phyloP scores from a whole-genome alignment of 2,329 filamentous ascomycete species.

The Scedosporium dehoogii region DNA sequence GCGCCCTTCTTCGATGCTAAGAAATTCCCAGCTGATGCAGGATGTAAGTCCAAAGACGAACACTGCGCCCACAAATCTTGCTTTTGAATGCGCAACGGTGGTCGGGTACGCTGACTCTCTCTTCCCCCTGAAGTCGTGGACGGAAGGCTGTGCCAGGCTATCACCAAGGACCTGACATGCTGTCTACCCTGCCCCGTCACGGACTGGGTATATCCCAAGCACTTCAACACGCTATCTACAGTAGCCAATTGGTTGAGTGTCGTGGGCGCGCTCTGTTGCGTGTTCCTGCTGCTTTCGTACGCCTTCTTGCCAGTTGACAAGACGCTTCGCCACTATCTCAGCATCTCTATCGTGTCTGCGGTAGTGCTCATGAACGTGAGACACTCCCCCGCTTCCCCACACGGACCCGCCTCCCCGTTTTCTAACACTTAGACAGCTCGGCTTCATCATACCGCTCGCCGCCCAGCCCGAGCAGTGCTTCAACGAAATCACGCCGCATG shows the following conservation, averaged over 20 bases:
- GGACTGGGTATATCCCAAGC: conserved; percentile 60
- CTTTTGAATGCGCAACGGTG: not conserved
- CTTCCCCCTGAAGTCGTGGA: conserved; percentile 37
- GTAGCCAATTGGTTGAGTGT: conserved; percentile 79
- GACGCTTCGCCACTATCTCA: conserved; percentile 87
- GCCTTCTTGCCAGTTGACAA: conserved; percentile 72
- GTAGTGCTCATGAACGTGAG: conserved; percentile 72
- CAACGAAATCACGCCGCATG: conserved; percentile 84
- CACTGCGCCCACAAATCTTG: conserved; percentile 8
- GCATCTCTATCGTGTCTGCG: conserved; percentile 70
- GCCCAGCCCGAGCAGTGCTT: conserved; percentile 72
- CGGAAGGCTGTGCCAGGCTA: conserved; percentile 42
- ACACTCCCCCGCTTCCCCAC: conserved; percentile 11
- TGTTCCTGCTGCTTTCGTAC: conserved; percentile 75
- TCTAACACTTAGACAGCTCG: conserved; percentile 46
- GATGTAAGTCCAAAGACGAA: conserved; percentile 9
- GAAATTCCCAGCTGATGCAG: conserved; percentile 8
- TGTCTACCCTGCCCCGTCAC: conserved; percentile 86
- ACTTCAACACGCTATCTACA: conserved; percentile 47
- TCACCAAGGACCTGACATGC: conserved; percentile 48
- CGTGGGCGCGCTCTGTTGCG: conserved; percentile 57
- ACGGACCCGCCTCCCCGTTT: not conserved
- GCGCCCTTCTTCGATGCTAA: conserved; percentile 10
- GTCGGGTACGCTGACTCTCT: conserved; percentile 18
- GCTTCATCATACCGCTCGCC: conserved; percentile 81